Percentiles rank a stretch among this genome's conserved stretches.
phyloP scores from a whole-genome alignment of 495 filamentous ascomycete species.

The Penicillium canescens region DNA sequence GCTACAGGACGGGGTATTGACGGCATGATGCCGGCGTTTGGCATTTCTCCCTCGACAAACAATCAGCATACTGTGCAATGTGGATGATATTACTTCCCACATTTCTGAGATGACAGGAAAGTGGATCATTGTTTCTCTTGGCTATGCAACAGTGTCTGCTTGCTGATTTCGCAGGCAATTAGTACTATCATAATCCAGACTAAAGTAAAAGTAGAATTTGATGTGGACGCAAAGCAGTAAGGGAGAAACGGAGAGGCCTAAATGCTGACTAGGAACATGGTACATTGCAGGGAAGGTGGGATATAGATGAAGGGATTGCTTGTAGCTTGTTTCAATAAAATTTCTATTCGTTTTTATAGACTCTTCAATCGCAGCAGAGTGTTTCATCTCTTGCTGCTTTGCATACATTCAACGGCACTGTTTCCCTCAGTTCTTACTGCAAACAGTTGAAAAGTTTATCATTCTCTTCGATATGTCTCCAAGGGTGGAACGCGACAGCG shows the following conservation, averaged over 20 bases:
- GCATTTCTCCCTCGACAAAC: not conserved
- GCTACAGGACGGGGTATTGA: not conserved
- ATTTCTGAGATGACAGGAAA: not conserved
- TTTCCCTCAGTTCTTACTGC: not conserved
- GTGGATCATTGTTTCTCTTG: not conserved
- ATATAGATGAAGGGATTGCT: not conserved
- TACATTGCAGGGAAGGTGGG: not conserved
- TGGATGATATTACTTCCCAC: not conserved
- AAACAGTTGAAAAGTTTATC: not conserved
- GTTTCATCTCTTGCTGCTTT: not conserved
- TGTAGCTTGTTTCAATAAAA: not conserved
- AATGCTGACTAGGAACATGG: too few relatives aligned
- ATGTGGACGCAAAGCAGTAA: not conserved
- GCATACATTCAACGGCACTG: not conserved
- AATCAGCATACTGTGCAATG: not conserved
- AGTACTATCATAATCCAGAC: not conserved
- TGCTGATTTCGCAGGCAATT: not conserved
- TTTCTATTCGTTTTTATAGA: not conserved
- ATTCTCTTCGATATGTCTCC: not conserved
- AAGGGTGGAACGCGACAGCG: not conserved
- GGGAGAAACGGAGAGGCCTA: not conserved
- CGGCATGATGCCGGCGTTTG: not conserved
- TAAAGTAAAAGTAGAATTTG: not conserved
- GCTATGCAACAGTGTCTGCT: not conserved
- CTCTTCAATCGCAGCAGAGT: not conserved